phyloP scores from a whole-genome alignment of 352 stramenopile genomes.

The Phytopythium ostracodes region DNA sequence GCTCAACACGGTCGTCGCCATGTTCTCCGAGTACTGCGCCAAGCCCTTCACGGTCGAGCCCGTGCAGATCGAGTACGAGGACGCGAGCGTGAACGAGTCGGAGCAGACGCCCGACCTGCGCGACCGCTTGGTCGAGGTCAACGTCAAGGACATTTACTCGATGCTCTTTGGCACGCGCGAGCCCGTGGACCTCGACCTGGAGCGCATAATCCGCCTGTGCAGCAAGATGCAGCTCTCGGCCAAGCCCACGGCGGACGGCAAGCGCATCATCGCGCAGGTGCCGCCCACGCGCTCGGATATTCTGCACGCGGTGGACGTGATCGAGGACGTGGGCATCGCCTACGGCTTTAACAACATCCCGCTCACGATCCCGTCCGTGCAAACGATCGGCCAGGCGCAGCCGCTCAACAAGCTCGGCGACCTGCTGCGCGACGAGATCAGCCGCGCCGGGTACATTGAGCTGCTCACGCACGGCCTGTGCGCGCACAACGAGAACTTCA shows the following conservation, averaged over 20 bases:
- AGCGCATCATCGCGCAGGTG: constrained; percentile 91
- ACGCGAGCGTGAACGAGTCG: constrained; percentile 49
- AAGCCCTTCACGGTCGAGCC: constrained; percentile 96
- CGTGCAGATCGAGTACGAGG: constrained; percentile 96
- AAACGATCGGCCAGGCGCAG: constrained; percentile 94
- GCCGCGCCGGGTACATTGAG: constrained; percentile 96
- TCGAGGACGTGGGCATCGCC: constrained; percentile 99
- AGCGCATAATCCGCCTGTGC: constrained; percentile 91
- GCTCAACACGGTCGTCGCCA: constrained; percentile 98
- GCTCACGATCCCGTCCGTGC: constrained; percentile 92
- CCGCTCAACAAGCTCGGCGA: constrained; percentile 98
- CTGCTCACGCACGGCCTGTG: constrained; percentile 97
- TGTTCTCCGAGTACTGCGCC: constrained; percentile 99
- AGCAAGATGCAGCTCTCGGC: constrained; percentile 99
- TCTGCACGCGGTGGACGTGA: constrained; percentile 98
- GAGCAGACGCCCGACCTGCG: constrained; percentile 93
- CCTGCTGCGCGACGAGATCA: constrained; percentile 97
- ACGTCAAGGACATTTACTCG: constrained; percentile 85
- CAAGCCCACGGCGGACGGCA: constrained; percentile 41
- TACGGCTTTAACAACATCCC: constrained; percentile 99
- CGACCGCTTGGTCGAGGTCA: constrained; percentile 84
- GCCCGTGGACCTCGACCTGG: constrained; percentile 76
- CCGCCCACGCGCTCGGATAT: constrained; percentile 98
- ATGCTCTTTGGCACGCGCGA: constrained; percentile 84
- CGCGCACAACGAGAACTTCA: constrained; percentile 98